These are phyloP conservation scores for Microascus cirrosus DNA, from an alignment of 2,329 filamentous ascomycete genomes.

Conservation along the genomic window DNA sequence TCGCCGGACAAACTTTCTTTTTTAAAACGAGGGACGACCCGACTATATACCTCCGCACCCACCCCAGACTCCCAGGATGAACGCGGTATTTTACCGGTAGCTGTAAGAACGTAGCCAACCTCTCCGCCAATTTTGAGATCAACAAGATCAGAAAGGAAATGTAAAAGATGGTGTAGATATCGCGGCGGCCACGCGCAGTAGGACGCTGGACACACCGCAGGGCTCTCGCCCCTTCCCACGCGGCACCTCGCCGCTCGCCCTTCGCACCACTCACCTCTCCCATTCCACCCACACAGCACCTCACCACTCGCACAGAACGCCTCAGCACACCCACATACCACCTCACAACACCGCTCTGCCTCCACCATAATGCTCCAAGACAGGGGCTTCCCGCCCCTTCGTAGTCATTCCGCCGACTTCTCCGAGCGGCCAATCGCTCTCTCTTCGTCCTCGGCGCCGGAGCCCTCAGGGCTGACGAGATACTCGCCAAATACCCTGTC, in stretches of 20 bases:
- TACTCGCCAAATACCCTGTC: constrained; percentile 26
- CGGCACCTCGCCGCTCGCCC: not conserved
- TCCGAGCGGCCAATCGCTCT: not conserved
- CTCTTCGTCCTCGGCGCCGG: not conserved
- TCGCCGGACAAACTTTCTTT: not conserved
- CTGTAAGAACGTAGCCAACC: too few species aligned
- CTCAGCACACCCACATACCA: not conserved
- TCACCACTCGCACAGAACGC: not conserved
- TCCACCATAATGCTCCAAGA: not conserved
- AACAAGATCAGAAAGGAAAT: too few species aligned
- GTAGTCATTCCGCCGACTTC: constrained; percentile 10
- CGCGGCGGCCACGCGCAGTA: too few species aligned
- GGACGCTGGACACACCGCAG: not conserved
- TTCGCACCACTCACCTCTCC: not conserved
- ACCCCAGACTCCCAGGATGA: too few species aligned
- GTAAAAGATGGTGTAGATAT: too few species aligned
- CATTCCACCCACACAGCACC: not conserved
- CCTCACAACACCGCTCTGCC: not conserved
- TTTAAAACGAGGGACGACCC: not conserved
- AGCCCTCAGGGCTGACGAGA: constrained; percentile 9
- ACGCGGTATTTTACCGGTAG: too few species aligned
- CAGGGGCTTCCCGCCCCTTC: constrained; percentile 10
- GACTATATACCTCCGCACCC: not conserved
- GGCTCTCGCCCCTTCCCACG: not conserved
- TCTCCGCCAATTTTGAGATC: too few species aligned